A percentile compares a stretch with the other conserved stretches of the same genome.
Conservation (phyloP, 345 rosid species). For the Salix suchowensis region DNA sequence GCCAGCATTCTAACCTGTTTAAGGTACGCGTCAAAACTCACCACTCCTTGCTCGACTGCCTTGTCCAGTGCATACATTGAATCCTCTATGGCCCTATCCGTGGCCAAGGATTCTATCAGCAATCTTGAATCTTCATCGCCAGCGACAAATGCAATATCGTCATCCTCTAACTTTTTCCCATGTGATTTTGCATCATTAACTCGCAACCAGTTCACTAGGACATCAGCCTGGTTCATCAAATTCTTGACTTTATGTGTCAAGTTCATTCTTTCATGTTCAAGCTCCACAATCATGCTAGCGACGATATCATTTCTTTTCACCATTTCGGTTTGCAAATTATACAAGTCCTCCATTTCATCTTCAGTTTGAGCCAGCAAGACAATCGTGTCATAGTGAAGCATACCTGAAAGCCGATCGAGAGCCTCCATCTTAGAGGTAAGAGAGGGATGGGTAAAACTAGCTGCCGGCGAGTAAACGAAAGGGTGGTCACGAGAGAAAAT, state of each 20-base stretch:
- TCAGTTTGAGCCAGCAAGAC: conserved; percentile 19
- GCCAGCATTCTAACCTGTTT: conserved; percentile 58
- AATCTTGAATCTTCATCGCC: conserved; percentile 26
- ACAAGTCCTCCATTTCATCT: conserved; percentile 42
- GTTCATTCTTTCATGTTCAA: conserved; percentile 34
- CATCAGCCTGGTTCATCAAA: conserved; percentile 24
- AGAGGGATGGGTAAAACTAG: conserved; percentile 29
- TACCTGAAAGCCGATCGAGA: conserved; percentile 53
- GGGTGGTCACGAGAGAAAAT: conserved; percentile 58
- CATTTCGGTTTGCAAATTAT: conserved; percentile 34
- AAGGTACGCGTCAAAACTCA: conserved; percentile 43
- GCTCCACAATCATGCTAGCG: conserved; percentile 20
- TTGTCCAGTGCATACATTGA: conserved; percentile 44
- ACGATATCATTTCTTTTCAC: conserved; percentile 9
- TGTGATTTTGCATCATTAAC: conserved; percentile 20
- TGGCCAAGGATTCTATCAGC: conserved; percentile 35
- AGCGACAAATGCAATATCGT: conserved; percentile 31
- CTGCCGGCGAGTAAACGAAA: conserved; percentile 10
- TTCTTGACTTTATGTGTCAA: conserved; percentile 27
- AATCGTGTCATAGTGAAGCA: conserved; percentile 46
- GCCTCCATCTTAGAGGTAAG: conserved; percentile 53
- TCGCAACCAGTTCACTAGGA: conserved; percentile 40
- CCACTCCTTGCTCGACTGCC: conserved; percentile 37
- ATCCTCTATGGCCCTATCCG: conserved; percentile 55
- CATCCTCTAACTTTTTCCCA: conserved; percentile 14